Conservation (phyloP, 805 yeast genomes). For the Candida sithepensis region DNA sequence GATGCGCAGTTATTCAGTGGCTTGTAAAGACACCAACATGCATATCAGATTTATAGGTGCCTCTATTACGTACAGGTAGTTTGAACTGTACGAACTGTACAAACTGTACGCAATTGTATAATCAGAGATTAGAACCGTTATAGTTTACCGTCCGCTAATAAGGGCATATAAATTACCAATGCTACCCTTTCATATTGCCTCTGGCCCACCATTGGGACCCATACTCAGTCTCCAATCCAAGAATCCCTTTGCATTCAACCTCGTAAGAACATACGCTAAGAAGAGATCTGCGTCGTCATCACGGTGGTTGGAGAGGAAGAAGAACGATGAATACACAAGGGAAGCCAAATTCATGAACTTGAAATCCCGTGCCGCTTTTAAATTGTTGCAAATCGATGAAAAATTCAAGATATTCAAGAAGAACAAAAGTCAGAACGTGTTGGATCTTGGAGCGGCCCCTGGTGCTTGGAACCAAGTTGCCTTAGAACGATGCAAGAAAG, state of each 20-base stretch:
- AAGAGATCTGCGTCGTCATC: constrained; percentile 48
- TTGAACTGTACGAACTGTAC: no score
- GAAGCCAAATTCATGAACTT: constrained; percentile 62
- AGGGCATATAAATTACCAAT: no score
- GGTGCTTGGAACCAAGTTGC: constrained; percentile 96
- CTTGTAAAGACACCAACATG: no score
- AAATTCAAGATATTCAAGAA: constrained; percentile 52
- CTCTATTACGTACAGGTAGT: no score
- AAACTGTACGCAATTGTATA: no score
- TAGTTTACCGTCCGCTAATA: no score
- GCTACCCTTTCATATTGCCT: no score
- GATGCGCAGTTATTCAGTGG: not conserved
- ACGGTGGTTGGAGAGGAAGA: constrained; percentile 74
- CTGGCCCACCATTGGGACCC: no score
- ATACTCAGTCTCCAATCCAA: not conserved
- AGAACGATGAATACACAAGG: constrained; percentile 58
- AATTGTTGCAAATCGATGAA: constrained; percentile 70
- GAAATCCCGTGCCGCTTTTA: constrained; percentile 88
- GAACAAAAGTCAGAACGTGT: constrained; percentile 36
- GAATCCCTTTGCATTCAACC: not conserved
- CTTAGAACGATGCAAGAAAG: constrained; percentile 42
- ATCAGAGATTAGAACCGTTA: no score
- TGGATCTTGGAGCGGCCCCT: constrained; percentile 91
- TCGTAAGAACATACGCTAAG: constrained; percentile 8
- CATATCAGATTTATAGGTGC: no score